Percentiles rank a stretch among this genome's conserved stretches.
Conservation (phyloP, 106 monocot species). For the Alisma plantagoaquatica region DNA sequence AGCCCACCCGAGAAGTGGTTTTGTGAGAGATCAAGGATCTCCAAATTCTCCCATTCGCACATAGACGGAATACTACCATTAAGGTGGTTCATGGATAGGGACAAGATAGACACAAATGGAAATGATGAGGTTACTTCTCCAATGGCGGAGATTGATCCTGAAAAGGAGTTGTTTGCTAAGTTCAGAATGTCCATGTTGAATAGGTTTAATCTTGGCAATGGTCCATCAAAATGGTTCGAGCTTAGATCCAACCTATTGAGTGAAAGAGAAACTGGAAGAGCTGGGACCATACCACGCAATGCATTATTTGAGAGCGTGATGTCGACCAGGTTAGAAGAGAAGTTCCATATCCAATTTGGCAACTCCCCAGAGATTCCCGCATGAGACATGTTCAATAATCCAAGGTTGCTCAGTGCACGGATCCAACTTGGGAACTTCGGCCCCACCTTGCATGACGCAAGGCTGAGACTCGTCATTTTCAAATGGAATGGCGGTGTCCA, state of each 20-base stretch:
- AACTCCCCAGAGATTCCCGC: not conserved
- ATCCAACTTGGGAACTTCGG: not conserved
- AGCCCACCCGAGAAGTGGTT: not conserved
- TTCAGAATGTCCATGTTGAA: not conserved
- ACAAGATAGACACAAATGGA: no score
- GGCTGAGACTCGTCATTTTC: not conserved
- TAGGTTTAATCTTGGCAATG: not conserved
- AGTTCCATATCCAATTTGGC: not conserved
- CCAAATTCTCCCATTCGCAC: not conserved
- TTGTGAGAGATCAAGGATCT: not conserved
- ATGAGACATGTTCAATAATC: not conserved
- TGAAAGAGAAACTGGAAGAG: not conserved
- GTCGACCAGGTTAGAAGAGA: not conserved
- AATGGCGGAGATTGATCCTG: no score
- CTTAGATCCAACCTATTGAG: not conserved
- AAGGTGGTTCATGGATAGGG: no score
- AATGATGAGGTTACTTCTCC: no score
- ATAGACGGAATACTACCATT: not conserved
- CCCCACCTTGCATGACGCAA: not conserved
- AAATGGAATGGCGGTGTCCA: not conserved
- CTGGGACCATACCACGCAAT: not conserved
- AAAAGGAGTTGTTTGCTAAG: not conserved
- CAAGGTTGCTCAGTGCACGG: not conserved
- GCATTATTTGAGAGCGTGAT: not conserved
- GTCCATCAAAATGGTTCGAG: not conserved